Base-by-base conservation (phyloP, 495 filamentous ascomycete species). In the Lineolata rhizophorae region DNA sequence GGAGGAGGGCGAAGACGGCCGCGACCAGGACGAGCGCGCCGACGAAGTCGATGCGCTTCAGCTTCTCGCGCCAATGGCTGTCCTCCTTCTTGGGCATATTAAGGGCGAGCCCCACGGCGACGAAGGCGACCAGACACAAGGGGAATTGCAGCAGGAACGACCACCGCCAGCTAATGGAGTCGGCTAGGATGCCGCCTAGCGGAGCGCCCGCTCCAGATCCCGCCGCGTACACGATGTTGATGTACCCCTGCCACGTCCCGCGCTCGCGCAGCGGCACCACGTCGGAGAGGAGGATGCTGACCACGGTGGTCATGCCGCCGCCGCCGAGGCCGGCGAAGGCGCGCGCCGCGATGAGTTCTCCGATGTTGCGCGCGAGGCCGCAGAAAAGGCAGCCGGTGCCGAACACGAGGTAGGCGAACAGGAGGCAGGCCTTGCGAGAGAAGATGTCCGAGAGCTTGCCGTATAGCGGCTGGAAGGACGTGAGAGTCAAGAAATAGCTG, bases 151-250 rank as follows among this genome's bases (percentile, higher is more conserved):
- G 54, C 12, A 79, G 44, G 46, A 90, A 90, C 3, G 76, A 59
- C 77, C 81, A 91, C 38, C 81, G 60, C 81, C 81, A 91, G 34
- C 78, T 76, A 18, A 87, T 59, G 17, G 56, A 66, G 44, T 90
- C 80, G 1, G 76, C 65, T 10, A 91, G 42, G 0, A 82, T 43
- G 15, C 81, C 82, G 24, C 77, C 78, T 5, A 92, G 41, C 0
- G 80, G 79, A 14, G 70, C 81, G 10, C 82, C 82, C 26, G 56
- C 56, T 10, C 67, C 70, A 11, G 73, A 60, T 13, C 82, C 82
- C 38, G 58, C 51, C 1, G 79, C 70, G 43, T 62, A 85, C 28
- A 87, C 62, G 45, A 87, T 70, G 43, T 87, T 90, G 41, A 85
- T 58, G 29, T 83, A 65, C 13, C 81, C 79, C 48, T 90, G 81